A percentile compares a stretch with the other conserved stretches of the same genome.
phyloP scores from a whole-genome alignment of 1,284 basidiomycete genomes.

The Coniferiporia weirii region DNA sequence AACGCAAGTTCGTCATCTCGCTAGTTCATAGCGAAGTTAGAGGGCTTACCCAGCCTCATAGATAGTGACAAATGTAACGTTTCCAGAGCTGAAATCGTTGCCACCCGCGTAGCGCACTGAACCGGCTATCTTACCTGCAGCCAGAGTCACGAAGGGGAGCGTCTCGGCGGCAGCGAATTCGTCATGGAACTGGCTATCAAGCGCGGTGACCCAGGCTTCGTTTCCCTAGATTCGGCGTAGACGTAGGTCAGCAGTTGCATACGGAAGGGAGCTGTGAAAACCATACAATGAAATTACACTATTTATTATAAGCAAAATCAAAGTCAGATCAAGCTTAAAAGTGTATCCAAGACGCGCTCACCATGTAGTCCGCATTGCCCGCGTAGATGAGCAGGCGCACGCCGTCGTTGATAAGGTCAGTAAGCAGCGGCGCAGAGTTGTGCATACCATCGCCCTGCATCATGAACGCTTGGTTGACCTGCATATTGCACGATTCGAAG shows the following conservation, averaged over 20 bases:
- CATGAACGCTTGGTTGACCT: conserved; percentile 66
- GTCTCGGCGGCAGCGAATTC: conserved; percentile 55
- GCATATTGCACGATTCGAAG: conserved; percentile 57
- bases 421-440: conserved; percentile 69
- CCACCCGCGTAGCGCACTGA: conserved; percentile 60
- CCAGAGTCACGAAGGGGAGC: conserved; percentile 50
- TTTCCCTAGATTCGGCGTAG: conserved; percentile 47
- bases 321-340: conserved; percentile 9
- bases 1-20: background rate
- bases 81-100: conserved; percentile 56
- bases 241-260: background rate
- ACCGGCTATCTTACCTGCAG: conserved; percentile 44
- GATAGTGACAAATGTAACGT: conserved; percentile 70
- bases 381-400: conserved; percentile 79
- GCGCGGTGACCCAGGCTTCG: conserved; percentile 59
- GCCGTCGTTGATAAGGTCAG: conserved; percentile 70
- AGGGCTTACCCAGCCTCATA: conserved; percentile 63
- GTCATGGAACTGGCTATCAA: conserved; percentile 55
- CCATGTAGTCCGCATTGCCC: conserved; percentile 59
- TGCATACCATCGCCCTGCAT: conserved; percentile 76
- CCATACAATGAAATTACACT: conserved; percentile 66
- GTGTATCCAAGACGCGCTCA: background rate
- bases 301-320: conserved; percentile 72
- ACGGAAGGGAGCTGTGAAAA: conserved; percentile 6
- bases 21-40: background rate